Conservation (phyloP, 768 basidiomycete species). For the Thelephora ganbajun region DNA sequence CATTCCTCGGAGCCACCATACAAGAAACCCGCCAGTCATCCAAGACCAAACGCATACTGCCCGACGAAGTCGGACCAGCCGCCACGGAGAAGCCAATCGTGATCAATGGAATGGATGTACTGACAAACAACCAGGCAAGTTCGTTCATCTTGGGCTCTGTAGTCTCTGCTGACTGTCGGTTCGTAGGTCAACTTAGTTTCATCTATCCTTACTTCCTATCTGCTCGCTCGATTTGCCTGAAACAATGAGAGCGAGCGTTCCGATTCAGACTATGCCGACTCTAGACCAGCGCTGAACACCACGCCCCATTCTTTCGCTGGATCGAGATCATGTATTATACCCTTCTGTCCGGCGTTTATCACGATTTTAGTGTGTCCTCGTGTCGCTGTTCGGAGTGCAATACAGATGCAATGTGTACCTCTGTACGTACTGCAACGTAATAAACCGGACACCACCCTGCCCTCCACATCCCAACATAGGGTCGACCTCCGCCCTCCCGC, state of each 20-base stretch:
- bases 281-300: no score
- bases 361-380: no score
- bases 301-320: no score
- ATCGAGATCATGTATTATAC: no score
- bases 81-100: slow-evolving; percentile 34
- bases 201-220: slow-evolving; percentile 22
- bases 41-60: slow-evolving; percentile 45
- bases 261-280: no score
- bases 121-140: slow-evolving; percentile 76
- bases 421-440: no score
- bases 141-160: slow-evolving; percentile 1
- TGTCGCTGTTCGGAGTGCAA: no score
- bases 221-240: slow-evolving; percentile 22
- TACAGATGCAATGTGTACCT: no score
- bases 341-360: no score
- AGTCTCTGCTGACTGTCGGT: background rate
- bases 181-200: slow-evolving; percentile 31
- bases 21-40: slow-evolving; percentile 68
- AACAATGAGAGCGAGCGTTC: background rate
- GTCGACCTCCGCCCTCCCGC: no score
- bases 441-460: no score
- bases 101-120: slow-evolving; percentile 47
- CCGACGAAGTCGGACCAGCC: slow-evolving; percentile 28
- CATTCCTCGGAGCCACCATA: slow-evolving; percentile 74
- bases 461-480: no score